Conservation (phyloP, 768 basidiomycete species). For the Krasilnikovozyma curviuscula region DNA sequence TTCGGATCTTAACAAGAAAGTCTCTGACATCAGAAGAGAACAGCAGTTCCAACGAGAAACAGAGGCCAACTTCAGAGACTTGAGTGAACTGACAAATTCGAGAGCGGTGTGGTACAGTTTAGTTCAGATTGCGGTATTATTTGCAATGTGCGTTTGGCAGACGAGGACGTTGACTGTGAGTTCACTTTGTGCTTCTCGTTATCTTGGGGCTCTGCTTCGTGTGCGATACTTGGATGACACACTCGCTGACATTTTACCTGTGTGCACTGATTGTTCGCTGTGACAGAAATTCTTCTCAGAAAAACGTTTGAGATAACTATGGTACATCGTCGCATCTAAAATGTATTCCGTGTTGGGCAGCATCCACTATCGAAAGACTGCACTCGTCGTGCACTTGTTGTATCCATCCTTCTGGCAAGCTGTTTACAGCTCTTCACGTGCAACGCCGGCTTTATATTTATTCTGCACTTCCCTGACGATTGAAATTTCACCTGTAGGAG, state of each 20-base stretch:
- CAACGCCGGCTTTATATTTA: too few species aligned
- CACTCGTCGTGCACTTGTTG: too few species aligned
- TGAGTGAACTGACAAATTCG: constrained; percentile 80
- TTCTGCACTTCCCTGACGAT: too few species aligned
- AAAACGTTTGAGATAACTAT: constrained; percentile 10
- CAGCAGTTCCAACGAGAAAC: constrained; percentile 96
- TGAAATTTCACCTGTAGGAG: too few species aligned
- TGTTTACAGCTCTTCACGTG: too few species aligned
- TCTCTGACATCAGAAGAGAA: constrained; percentile 80
- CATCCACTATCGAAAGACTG: too few species aligned
- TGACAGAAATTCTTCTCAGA: constrained; percentile 12
- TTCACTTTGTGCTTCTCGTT: constrained; percentile 3
- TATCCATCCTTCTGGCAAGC: too few species aligned
- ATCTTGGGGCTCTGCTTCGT: background rate
- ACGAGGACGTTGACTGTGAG: constrained; percentile 71
- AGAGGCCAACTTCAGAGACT: constrained; percentile 68
- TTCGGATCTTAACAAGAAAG: constrained; percentile 77
- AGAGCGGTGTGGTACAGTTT: constrained; percentile 88
- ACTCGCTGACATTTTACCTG: background rate
- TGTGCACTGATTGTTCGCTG: too few species aligned
- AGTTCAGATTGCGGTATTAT: constrained; percentile 61
- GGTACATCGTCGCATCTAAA: too few species aligned
- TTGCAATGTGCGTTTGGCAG: constrained; percentile 82
- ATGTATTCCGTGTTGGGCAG: too few species aligned
- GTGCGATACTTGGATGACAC: background rate